Base-by-base conservation (phyloP, 176 grass and related monocot species). In the Tillandsia fasciculata region DNA sequence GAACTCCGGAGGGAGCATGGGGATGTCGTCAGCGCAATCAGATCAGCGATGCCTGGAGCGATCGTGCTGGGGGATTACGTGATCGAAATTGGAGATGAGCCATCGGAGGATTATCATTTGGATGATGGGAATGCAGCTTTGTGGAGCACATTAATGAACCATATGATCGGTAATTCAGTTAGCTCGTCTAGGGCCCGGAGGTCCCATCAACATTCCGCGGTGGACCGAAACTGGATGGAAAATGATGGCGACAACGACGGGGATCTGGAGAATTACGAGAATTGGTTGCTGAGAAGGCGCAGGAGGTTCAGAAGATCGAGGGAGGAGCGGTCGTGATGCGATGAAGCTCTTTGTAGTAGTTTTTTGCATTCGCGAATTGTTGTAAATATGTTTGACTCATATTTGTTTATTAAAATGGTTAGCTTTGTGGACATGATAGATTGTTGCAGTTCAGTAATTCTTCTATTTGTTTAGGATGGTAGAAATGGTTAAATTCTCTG, bases 1-100 rank as follows among this genome's bases (percentile, higher is more conserved):
- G 81, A 83, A 53, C 65, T 61, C 57, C 75, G 78, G 75, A 66
- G 72, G 26, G 81, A 83, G 52, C 69, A 74, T 11, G 70, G 76
- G 1, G 81, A 83, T 63, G 73, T 78, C 26, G 72, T 78, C 49
- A 78, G 81, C 57, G 70, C 57, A n/a, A 64, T 74, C 54, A 74
- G 72, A 74, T 65, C 72, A 15, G 72, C 72, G 1, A 74, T 65
- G 57, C 72, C 72, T 1, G 72, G 72, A 11, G 72, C 72, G 17
- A 26, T 65, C 23, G 48, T 74, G 0, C 5, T 65, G 12, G 72
- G 72, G 10, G 72, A 74, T 50, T 74, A 74, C 28, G 72, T 52
- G 3, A 65, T 74, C 5, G 72, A 74, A 9, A 56, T 61, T 11
- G 71, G 33, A 13, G 56, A 73, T 73, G 42, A 17, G 8, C 56